Base-by-base conservation (phyloP, 1,139 yeast genomes). In the Pichia sp. region DNA sequence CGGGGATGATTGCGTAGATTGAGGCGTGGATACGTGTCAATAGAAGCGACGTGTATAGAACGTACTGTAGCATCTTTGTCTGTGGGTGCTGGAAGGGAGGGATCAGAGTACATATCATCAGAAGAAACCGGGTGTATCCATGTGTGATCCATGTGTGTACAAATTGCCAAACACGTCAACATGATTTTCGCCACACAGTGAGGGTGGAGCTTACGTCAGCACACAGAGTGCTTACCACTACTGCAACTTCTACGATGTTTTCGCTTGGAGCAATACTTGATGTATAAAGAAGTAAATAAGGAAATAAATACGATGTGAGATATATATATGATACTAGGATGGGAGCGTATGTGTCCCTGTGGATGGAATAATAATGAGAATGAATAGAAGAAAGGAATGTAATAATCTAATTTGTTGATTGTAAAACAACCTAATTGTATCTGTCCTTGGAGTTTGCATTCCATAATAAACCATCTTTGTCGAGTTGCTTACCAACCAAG, bases 1-100 rank as follows among this genome's bases (percentile, higher is more conserved):
- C 96, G 2, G 91, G 78, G 24, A 89, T 83, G 36, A 85, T 82
- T 66, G 88, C 81, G 58, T 69, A 75, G 15, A 73, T 57, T 0
- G 81, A 79, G 33, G 77, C 75, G 54, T 74, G 66, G 1, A 71
- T 47, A 46, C 89, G 69, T 10, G 72, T 64, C 1, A 60, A 45
- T 9, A 73, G 45, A 27, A 69, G 45, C 3, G 47, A 15, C 3
- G 46, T 11, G n/a, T 42, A 44, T 15, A 47, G 41, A 11, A 39
- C 12, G 35, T 45, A 47, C n/a, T 39, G 44, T 8, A 38, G 12
- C 51, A 47, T 47, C n/a, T 21, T 21, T 18, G 17, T 18, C n/a
- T 14, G 10, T 20, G 8, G 9, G 10, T 8, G n/a, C 6, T 22
- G 9, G 27, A 38, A 37, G 22, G 30, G 14, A 22, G 14, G 15